Evolutionary conservation across 2,329 filamentous ascomycete species (phyloP).

Genomic region (Nakataea oryzae): DNA sequence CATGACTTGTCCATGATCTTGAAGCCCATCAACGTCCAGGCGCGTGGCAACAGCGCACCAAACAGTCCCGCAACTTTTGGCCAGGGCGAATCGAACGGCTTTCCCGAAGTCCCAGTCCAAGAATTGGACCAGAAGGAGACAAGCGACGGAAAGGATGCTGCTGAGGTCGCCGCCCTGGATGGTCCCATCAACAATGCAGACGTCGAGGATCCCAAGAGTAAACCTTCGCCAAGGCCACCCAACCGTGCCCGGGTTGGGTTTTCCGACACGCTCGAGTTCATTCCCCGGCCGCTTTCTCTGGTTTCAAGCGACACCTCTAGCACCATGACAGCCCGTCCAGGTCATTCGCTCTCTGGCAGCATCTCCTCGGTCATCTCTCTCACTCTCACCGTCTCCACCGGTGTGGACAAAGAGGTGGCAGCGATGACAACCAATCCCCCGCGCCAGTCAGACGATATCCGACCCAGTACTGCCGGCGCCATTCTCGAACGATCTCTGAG

Average conservation of each 20-base stretch:
- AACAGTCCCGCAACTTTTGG: conserved; percentile 45
- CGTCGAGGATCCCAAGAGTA: conserved; percentile 4
- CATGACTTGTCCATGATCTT: conserved; percentile 69
- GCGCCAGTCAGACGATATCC: conserved; percentile 32
- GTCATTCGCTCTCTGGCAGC: conserved; percentile 68
- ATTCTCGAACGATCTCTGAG: conserved; percentile 45
- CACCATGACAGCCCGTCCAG: conserved; percentile 57
- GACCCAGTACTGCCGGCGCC: conserved; percentile 64
- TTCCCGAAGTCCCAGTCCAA: conserved; percentile 8
- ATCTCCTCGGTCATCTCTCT: conserved; percentile 66
- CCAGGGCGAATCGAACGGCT: conserved; percentile 13
- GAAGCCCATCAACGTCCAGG: conserved; percentile 42
- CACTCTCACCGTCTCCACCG: conserved; percentile 37
- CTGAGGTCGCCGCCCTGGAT: neutral
- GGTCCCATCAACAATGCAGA: neutral
- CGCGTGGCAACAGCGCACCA: conserved; percentile 52
- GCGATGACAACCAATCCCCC: conserved; percentile 27
- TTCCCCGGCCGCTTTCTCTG: conserved; percentile 70
- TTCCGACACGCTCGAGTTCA: conserved; percentile 74
- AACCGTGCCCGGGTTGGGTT: conserved; percentile 65
- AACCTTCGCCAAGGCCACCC: conserved; percentile 8
- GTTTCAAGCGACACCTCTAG: conserved; percentile 79
- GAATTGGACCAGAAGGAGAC: conserved; percentile 7
- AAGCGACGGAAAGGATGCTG: conserved; percentile 7
- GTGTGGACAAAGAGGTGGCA: conserved; percentile 26